phyloP scores from a whole-genome alignment of 2,329 filamentous ascomycete species.

The Fusarium cyanostomum region DNA sequence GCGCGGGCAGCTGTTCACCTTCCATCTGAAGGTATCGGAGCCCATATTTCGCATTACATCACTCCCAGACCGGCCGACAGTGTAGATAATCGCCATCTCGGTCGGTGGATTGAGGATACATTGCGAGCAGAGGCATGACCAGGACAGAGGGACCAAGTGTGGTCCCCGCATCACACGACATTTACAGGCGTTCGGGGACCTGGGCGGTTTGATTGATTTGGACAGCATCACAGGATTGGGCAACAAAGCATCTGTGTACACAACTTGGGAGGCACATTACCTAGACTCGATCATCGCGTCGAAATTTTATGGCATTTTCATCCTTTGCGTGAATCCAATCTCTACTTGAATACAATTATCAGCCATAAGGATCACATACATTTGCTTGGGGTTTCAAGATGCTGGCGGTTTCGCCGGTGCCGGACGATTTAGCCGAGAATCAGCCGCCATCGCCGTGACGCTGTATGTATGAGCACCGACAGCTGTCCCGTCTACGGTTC shows the following conservation, averaged over 20 bases:
- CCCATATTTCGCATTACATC: background rate
- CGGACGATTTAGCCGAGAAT: conserved; percentile 34
- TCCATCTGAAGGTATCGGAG: conserved; percentile 3
- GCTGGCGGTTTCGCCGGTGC: background rate
- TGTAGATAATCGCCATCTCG: background rate
- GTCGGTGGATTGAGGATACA: conserved; percentile 4
- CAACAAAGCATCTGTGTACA: conserved; percentile 33
- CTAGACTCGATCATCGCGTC: conserved; percentile 15
- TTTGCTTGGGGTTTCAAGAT: background rate
- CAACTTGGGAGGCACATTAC: conserved; percentile 17
- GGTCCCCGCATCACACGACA: conserved; percentile 35
- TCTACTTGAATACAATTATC: background rate
- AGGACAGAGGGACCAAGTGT: conserved; percentile 17
- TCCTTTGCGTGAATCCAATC: background rate
- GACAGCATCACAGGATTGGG: conserved; percentile 34
- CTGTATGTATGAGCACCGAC: conserved; percentile 27
- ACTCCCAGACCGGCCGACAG: background rate
- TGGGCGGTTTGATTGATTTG: conserved; percentile 25
- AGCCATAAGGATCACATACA: background rate
- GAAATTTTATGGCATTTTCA: background rate
- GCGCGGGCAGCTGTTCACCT: conserved; percentile 2
- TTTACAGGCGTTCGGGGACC: conserved; percentile 38
- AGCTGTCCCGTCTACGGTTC: conserved; percentile 8
- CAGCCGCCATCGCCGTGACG: conserved; percentile 21
- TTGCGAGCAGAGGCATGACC: conserved; percentile 17